These are phyloP conservation scores for Aspergillus oerlinghausenensis DNA, from an alignment of 2,329 filamentous ascomycete genomes.

Conservation along the genomic window DNA sequence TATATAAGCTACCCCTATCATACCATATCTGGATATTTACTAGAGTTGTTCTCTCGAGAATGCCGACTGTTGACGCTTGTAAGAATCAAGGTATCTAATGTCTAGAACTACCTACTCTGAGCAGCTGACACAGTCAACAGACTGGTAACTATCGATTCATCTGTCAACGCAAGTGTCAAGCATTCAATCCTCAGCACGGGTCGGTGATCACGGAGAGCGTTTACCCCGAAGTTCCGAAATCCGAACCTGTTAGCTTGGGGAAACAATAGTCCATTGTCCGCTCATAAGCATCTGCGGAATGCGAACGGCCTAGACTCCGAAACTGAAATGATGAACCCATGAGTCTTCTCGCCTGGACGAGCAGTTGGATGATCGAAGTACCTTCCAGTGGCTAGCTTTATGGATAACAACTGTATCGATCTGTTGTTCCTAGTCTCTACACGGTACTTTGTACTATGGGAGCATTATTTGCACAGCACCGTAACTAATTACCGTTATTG, in stretches of 20 bases:
- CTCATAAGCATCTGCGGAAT: neutral
- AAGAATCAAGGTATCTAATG: too few relatives aligned
- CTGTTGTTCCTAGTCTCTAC: neutral
- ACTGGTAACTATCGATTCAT: too few relatives aligned
- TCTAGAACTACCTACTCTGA: too few relatives aligned
- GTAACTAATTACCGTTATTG: neutral
- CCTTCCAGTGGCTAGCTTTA: neutral
- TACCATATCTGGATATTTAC: too few relatives aligned
- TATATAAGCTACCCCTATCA: too few relatives aligned
- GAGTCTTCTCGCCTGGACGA: neutral
- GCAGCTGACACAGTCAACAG: too few relatives aligned
- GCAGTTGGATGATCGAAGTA: neutral
- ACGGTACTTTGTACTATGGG: too few relatives aligned
- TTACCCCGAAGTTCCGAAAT: conserved; percentile 4
- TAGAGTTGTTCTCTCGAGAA: neutral
- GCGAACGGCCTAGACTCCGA: neutral
- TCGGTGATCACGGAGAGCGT: conserved; percentile 10
- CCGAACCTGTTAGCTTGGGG: neutral
- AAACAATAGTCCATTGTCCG: too few relatives aligned
- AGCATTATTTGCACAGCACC: too few relatives aligned
- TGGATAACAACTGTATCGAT: neutral
- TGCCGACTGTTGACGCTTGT: neutral
- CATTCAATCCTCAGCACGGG: neutral
- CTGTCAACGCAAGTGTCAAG: neutral
- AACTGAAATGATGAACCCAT: too few relatives aligned